Evolutionary conservation across 345 rosid genomes (phyloP).

Genomic region (Brassica carinata): DNA sequence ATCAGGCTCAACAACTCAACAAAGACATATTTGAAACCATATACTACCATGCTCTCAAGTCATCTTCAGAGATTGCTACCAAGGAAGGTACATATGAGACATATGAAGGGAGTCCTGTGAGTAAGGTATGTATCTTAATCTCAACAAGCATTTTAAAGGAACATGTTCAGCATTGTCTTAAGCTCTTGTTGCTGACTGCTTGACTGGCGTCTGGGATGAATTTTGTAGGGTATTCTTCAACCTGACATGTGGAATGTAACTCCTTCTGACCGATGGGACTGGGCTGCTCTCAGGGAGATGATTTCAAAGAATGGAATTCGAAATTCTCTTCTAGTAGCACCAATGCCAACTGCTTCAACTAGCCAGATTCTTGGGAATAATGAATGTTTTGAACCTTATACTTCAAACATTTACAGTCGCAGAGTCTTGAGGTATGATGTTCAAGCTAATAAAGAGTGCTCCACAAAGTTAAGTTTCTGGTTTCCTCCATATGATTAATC

Average conservation of each 20-base stretch:
- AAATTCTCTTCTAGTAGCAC: slow-evolving; percentile 87
- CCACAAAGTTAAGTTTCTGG: neutral
- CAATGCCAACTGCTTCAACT: slow-evolving; percentile 98
- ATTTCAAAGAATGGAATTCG: slow-evolving; percentile 78
- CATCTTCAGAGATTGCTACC: slow-evolving; percentile 71
- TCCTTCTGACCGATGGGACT: slow-evolving; percentile 76
- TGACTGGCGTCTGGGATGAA: neutral
- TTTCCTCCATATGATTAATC: neutral
- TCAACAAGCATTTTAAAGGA: neutral
- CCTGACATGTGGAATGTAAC: slow-evolving; percentile 93
- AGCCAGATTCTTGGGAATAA: slow-evolving; percentile 97
- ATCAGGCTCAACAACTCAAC: slow-evolving; percentile 83
- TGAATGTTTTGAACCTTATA: slow-evolving; percentile 95
- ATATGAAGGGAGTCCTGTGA: slow-evolving; percentile 81
- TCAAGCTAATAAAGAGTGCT: neutral
- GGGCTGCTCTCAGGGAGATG: slow-evolving; percentile 66
- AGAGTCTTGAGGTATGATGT: slow-evolving; percentile 75
- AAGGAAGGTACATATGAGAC: slow-evolving; percentile 81
- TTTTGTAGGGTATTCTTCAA: slow-evolving; percentile 78
- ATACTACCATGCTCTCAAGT: slow-evolving; percentile 78
- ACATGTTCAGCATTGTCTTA: neutral
- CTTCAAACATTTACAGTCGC: slow-evolving; percentile 88
- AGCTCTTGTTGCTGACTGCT: slow-evolving; percentile 17
- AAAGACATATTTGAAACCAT: slow-evolving; percentile 93
- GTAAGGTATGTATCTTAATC: slow-evolving; percentile 61